These are phyloP conservation scores for Jamesozyma lodderae DNA, from an alignment of 805 yeast genomes.

Conservation along the genomic window DNA sequence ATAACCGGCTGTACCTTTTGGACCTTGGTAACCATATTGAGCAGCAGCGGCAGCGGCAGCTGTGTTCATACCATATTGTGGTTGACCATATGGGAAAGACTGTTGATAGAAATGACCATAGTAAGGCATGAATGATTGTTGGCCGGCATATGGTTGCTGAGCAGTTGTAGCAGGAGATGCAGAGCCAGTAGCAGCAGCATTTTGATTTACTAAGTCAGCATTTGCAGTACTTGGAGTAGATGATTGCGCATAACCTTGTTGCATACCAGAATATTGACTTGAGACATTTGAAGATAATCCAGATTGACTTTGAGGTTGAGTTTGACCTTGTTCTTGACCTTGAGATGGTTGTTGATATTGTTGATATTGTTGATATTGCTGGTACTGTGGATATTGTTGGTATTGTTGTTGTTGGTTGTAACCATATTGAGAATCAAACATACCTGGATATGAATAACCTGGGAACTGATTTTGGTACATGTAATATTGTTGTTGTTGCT, in stretches of 20 bases:
- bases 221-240: slow-evolving; percentile 18
- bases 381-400: slow-evolving; percentile 30
- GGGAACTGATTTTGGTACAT: slow-evolving; percentile 32
- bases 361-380: slow-evolving; percentile 23
- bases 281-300: slow-evolving; percentile 1
- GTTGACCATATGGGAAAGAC: slow-evolving; percentile 29
- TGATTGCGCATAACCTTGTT: slow-evolving; percentile 22
- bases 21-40: slow-evolving; percentile 27
- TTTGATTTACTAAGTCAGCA: slow-evolving; percentile 10
- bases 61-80: slow-evolving; percentile 25
- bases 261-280: slow-evolving; percentile 13
- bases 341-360: slow-evolving; percentile 5
- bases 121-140: slow-evolving; percentile 27
- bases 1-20: slow-evolving; percentile 9
- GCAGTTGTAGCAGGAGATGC: slow-evolving; percentile 22
- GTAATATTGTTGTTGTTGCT: slow-evolving; percentile 26
- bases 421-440: slow-evolving; percentile 29
- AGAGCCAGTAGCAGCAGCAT: slow-evolving; percentile 4
- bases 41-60: slow-evolving; percentile 20
- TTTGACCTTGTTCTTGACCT: slow-evolving; percentile 1
- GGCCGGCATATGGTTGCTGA: slow-evolving; percentile 15
- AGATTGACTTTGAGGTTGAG: slow-evolving; percentile 1
- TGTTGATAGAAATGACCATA: slow-evolving; percentile 27
- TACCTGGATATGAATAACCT: slow-evolving; percentile 31
- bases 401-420: slow-evolving; percentile 26